Conservation (phyloP, 2,329 filamentous ascomycete species). For the Fusarium globosum region DNA sequence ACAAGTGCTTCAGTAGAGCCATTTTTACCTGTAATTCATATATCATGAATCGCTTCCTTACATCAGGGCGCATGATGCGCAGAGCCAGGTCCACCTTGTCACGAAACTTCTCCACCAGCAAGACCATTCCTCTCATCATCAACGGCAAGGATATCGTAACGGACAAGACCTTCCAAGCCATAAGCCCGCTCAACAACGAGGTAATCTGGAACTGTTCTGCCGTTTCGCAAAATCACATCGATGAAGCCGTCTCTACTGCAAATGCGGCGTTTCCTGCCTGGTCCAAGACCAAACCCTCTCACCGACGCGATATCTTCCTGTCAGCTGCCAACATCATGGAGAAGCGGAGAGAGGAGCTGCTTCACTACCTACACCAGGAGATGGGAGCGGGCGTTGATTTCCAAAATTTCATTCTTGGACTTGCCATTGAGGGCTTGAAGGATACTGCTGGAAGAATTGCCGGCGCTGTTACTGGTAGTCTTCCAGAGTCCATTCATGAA, state of each 20-base stretch:
- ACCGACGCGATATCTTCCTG: constrained; percentile 19
- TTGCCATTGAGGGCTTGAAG: constrained; percentile 46
- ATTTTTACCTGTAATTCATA: background rate
- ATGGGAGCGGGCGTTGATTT: constrained; percentile 19
- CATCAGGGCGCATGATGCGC: background rate
- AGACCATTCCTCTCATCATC: constrained; percentile 18
- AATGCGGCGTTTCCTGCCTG: constrained; percentile 8
- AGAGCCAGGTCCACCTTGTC: background rate
- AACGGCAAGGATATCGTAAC: constrained; percentile 17
- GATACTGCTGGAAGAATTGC: constrained; percentile 52
- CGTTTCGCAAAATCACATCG: constrained; percentile 1
- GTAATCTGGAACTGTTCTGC: constrained; percentile 19
- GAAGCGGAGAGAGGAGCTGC: background rate
- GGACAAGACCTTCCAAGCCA: constrained; percentile 2
- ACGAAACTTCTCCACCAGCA: background rate
- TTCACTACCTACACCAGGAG: constrained; percentile 15
- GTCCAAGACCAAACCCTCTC: constrained; percentile 15
- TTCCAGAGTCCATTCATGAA: constrained; percentile 39
- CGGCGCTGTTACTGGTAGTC: constrained; percentile 41
- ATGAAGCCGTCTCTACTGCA: constrained; percentile 6
- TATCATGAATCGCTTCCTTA: background rate
- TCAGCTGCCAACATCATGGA: constrained; percentile 14
- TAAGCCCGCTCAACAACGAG: constrained; percentile 15
- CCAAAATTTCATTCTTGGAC: constrained; percentile 46
- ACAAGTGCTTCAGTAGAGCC: background rate